Base-by-base conservation (phyloP, 495 filamentous ascomycete genomes). In the Lasiosphaeria ovina region DNA sequence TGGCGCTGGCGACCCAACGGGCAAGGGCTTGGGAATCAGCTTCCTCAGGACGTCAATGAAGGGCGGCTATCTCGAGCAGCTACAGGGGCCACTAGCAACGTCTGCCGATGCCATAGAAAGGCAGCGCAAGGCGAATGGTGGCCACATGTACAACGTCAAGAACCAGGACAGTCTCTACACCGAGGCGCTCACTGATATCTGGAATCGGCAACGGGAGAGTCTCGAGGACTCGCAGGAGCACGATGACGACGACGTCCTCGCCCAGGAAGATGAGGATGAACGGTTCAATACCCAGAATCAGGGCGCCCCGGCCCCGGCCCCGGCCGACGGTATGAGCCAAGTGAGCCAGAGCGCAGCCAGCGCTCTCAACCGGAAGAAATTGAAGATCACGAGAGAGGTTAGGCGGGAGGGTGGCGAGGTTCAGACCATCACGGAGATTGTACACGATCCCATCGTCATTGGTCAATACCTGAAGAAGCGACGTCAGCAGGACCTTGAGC, bases 11-110 rank as follows among this genome's bases (percentile, higher is more conserved):
- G 94, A 99, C 69, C 94, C 94, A n/a, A 94, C 92, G 7, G 91
- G 92, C 10, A 89, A 91, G 64, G 94, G 94, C 3, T 87, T 96
- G 58, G 94, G 90, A 3, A 93, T 97, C 77, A 97, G 88, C 70
- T 96, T 97, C 71, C 88, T 99, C 64, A 90, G 92, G 66, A 97
- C 91, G 0, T 95, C 90, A 11, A 99, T 99, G 94, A 99, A 99
- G 72, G 94, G 94, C 51, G 94, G 94, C 3, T 99, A 94, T 76
- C 90, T 95, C 66, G 89, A 92, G 35, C 81, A 91, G 59, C 89
- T 93, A 9, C 91, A 97, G 66, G 93, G 91, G 64, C 89, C 91
- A 3, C 83, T 89, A 44, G 91, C 95, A 52, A 95, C 91, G 60
- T 84, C 96, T 44, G 89, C 90, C 57, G 80, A 83, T 59, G 81